Conservation (phyloP, 2,329 filamentous ascomycete genomes). For the Clarireedia homoeocarpa region DNA sequence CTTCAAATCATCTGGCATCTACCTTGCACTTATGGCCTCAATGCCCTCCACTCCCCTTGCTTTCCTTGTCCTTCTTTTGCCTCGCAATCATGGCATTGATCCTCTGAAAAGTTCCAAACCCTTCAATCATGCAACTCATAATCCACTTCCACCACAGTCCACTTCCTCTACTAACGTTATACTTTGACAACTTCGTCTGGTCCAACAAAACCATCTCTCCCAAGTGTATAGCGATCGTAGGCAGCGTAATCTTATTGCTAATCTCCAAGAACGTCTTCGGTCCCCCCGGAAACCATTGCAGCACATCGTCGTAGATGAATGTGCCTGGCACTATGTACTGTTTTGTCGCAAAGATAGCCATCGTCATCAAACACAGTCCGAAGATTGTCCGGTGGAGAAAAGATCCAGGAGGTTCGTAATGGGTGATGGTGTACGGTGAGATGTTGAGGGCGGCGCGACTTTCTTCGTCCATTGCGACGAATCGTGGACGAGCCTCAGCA, state of each 20-base stretch:
- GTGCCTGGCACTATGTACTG: constrained; percentile 46
- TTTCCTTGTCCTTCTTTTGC: constrained; percentile 35
- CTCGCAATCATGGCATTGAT: constrained; percentile 42
- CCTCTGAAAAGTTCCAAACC: constrained; percentile 40
- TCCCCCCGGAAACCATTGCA: constrained; percentile 48
- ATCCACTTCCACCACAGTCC: constrained; percentile 49
- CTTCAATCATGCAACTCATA: constrained; percentile 45
- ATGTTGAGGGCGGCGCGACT: constrained; percentile 53
- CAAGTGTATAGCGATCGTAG: constrained; percentile 57
- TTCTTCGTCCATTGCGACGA: constrained; percentile 65
- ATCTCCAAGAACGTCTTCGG: constrained; percentile 49
- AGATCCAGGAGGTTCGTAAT: constrained; percentile 30
- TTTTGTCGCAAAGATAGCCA: constrained; percentile 41
- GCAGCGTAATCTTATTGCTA: constrained; percentile 48
- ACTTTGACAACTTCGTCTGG: constrained; percentile 37
- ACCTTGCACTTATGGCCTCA: not conserved
- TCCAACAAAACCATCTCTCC: constrained; percentile 52
- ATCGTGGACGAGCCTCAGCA: constrained; percentile 58
- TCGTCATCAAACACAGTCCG: constrained; percentile 45
- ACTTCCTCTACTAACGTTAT: constrained; percentile 38
- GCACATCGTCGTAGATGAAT: constrained; percentile 40
- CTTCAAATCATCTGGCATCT: not conserved
- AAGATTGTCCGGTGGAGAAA: constrained; percentile 46
- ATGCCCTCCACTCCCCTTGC: not conserved
- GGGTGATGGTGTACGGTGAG: constrained; percentile 33